Percentiles rank a stretch among this genome's conserved stretches.
Evolutionary conservation across 2,329 filamentous ascomycete species (phyloP).

Genomic region (Talaromyces funiculosus): DNA sequence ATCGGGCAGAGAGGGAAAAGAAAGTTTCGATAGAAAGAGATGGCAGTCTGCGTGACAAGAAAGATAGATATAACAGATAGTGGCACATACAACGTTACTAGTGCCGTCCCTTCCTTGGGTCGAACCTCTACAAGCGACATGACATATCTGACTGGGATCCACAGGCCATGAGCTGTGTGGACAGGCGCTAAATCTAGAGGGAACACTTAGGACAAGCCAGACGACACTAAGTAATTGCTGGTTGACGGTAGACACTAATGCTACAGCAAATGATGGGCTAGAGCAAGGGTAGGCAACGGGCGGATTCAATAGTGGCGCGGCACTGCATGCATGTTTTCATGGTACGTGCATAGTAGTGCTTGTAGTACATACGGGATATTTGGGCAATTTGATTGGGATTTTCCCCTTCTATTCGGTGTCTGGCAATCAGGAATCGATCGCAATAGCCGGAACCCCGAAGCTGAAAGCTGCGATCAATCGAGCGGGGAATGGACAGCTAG

Average conservation of each 20-base stretch:
- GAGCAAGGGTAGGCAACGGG: slow-evolving; percentile 1
- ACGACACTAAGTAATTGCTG: neutral
- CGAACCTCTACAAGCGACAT: neutral
- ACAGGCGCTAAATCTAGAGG: neutral
- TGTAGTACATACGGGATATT: neutral
- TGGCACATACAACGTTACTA: neutral
- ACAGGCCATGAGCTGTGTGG: slow-evolving; percentile 4
- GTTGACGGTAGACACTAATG: neutral
- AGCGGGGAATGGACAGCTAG: neutral
- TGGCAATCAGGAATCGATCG: neutral
- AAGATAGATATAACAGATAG: neutral
- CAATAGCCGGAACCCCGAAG: neutral
- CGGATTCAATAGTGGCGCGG: neutral
- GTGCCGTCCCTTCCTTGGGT: neutral
- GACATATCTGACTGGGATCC: slow-evolving; percentile 2
- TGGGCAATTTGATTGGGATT: neutral
- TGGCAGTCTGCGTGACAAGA: neutral
- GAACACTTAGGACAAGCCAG: neutral
- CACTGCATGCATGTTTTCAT: neutral
- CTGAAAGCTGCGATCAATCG: neutral
- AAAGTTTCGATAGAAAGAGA: neutral
- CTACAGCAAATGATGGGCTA: neutral
- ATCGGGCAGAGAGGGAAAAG: neutral
- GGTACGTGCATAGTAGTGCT: too few relatives aligned
- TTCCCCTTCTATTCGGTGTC: neutral